phyloP scores from a whole-genome alignment of 352 stramenopile species.

The Blastocystis sp. region DNA sequence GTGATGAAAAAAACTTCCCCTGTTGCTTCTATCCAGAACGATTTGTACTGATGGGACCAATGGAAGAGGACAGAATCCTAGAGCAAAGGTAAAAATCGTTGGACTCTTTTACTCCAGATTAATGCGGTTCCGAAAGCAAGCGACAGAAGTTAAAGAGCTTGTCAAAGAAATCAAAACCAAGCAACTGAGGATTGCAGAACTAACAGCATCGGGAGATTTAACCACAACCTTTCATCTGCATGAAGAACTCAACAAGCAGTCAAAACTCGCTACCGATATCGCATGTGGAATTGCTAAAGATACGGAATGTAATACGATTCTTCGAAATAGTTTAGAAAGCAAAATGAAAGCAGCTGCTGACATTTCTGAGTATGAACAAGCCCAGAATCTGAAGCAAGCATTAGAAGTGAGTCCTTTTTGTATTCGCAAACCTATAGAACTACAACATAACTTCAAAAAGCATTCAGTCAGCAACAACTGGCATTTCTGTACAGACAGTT shows the following conservation, averaged over 20 bases:
- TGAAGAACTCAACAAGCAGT: slow-evolving; percentile 17
- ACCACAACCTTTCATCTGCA: slow-evolving; percentile 14
- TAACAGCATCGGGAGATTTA: slow-evolving; percentile 25
- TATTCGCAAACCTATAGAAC: neutral
- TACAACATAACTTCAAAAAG: neutral
- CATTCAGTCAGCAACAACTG: neutral
- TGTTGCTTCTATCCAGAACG: slow-evolving; percentile 40
- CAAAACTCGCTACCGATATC: neutral
- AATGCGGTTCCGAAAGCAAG: slow-evolving; percentile 20
- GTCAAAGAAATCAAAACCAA: slow-evolving; percentile 10
- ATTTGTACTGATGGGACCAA: neutral
- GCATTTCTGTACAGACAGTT: neutral
- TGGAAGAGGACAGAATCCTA: slow-evolving; percentile 43
- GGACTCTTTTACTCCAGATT: neutral
- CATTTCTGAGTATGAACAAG: slow-evolving; percentile 62
- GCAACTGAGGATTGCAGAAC: slow-evolving; percentile 32
- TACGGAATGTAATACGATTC: slow-evolving; percentile 31
- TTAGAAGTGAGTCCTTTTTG: neutral
- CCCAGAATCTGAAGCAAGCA: slow-evolving; percentile 28
- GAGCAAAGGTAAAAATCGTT: neutral
- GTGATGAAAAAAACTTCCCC: slow-evolving; percentile 15
- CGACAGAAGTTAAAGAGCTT: slow-evolving; percentile 2
- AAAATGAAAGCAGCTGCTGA: slow-evolving; percentile 64
- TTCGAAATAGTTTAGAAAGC: slow-evolving; percentile 21
- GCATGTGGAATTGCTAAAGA: neutral